A percentile compares a stretch with the other conserved stretches of the same genome.
Evolutionary conservation across 2,329 filamentous ascomycete genomes (phyloP).

Genomic region (Aspergillus sp.): DNA sequence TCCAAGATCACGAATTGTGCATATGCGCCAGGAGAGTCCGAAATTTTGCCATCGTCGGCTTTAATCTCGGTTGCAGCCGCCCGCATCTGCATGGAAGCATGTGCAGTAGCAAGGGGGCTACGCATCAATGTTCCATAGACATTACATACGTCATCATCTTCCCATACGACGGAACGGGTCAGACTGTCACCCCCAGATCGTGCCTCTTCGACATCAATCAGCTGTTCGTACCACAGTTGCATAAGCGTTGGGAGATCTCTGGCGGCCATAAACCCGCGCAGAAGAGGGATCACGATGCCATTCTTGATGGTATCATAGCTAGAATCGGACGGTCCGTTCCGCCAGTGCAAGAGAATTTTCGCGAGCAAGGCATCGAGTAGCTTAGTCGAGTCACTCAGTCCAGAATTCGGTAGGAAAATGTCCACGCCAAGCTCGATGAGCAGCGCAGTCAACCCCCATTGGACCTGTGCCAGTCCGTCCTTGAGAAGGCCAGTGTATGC

Average conservation of each 20-base stretch:
- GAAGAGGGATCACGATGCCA: slow-evolving; percentile 38
- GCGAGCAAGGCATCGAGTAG: slow-evolving; percentile 37
- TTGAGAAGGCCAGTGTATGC: slow-evolving; percentile 41
- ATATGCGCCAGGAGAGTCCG: slow-evolving; percentile 29
- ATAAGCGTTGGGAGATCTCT: slow-evolving; percentile 42
- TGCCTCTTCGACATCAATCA: slow-evolving; percentile 35
- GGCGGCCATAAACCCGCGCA: slow-evolving; percentile 40
- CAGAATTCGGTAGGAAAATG: slow-evolving; percentile 45
- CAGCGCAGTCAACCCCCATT: slow-evolving; percentile 43
- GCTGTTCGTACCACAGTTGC: slow-evolving; percentile 40
- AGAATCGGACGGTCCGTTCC: slow-evolving; percentile 14
- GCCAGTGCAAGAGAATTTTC: slow-evolving; percentile 35
- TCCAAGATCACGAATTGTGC: slow-evolving; percentile 37
- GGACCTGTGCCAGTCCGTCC: slow-evolving; percentile 29
- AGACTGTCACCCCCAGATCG: slow-evolving; percentile 23
- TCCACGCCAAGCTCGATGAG: slow-evolving; percentile 43
- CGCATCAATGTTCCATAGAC: slow-evolving; percentile 34
- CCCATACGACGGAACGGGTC: slow-evolving; percentile 40
- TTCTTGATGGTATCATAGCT: slow-evolving; percentile 37
- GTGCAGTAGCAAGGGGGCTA: slow-evolving; percentile 29
- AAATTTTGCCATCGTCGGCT: slow-evolving; percentile 26
- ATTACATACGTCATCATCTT: slow-evolving; percentile 44
- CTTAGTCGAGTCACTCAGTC: slow-evolving; percentile 34
- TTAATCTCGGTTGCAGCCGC: slow-evolving; percentile 28
- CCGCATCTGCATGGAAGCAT: slow-evolving; percentile 30